phyloP scores from a whole-genome alignment of 2,329 filamentous ascomycete species.

The Fusarium sp. region DNA sequence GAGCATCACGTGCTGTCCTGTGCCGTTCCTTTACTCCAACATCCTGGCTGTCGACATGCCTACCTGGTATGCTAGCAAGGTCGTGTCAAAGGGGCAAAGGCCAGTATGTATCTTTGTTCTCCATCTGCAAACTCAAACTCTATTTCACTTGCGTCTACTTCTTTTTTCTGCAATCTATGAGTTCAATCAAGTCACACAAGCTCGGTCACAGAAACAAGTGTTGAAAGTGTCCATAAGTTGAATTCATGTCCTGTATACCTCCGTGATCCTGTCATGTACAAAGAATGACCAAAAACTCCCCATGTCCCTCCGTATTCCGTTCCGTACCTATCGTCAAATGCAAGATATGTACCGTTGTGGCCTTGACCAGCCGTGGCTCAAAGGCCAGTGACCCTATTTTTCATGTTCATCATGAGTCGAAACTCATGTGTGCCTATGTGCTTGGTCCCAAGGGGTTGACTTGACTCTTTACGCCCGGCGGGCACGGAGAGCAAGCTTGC shows the following conservation, averaged over 20 bases:
- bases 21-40: background rate
- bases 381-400: background rate
- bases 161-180: background rate
- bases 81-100: background rate
- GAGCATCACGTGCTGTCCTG: background rate
- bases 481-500: constrained; percentile 31
- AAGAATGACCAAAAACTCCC: constrained; percentile 31
- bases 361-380: background rate
- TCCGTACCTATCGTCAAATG: constrained; percentile 14
- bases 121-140: background rate
- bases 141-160: background rate
- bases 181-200: background rate
- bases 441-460: background rate
- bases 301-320: constrained; percentile 2
- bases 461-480: constrained; percentile 18
- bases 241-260: constrained; percentile 22
- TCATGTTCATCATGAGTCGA: constrained; percentile 10
- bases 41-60: background rate
- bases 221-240: constrained; percentile 25
- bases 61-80: background rate
- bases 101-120: background rate
- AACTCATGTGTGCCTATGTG: background rate
- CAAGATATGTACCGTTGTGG: constrained; percentile 8
- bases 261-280: constrained; percentile 17
- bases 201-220: constrained; percentile 12